These are phyloP conservation scores for Penicillium paneum DNA, from an alignment of 2,329 filamentous ascomycete genomes.

Conservation along the genomic window DNA sequence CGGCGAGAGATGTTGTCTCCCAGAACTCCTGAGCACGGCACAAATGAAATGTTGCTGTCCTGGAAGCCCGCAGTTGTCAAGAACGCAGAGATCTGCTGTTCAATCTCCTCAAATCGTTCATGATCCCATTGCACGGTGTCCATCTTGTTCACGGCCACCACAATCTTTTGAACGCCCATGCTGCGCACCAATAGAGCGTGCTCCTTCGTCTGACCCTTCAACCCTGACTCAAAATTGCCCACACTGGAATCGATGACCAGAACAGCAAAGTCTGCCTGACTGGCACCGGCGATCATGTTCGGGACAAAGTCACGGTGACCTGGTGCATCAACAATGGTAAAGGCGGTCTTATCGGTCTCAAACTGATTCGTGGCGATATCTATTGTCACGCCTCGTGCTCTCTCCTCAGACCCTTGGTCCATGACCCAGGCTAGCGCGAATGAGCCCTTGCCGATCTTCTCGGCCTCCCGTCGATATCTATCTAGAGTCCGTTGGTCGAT, in stretches of 20 bases:
- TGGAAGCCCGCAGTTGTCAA: constrained; percentile 78
- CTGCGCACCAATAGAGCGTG: constrained; percentile 86
- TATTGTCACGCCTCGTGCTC: constrained; percentile 87
- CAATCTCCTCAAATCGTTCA: constrained; percentile 79
- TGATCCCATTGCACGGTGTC: constrained; percentile 82
- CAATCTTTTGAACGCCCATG: constrained; percentile 81
- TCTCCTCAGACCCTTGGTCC: constrained; percentile 86
- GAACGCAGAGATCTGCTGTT: constrained; percentile 78
- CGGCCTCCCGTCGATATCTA: constrained; percentile 81
- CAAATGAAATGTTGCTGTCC: constrained; percentile 74
- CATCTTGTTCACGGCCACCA: constrained; percentile 94
- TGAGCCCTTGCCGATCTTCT: constrained; percentile 87
- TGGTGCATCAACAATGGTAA: constrained; percentile 93
- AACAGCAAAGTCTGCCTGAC: constrained; percentile 92
- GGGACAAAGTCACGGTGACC: constrained; percentile 95
- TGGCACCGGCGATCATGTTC: constrained; percentile 97
- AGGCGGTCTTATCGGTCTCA: constrained; percentile 78
- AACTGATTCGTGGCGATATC: constrained; percentile 96
- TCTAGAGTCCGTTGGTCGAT: constrained; percentile 86
- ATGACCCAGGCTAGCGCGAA: constrained; percentile 97
- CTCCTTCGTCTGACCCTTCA: constrained; percentile 91
- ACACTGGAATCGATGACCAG: constrained; percentile 88
- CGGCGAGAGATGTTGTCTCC: constrained; percentile 75
- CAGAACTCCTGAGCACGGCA: constrained; percentile 84
- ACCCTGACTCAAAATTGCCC: constrained; percentile 87